Conservation (phyloP, 2,329 filamentous ascomycete genomes). For the Penicillium sp. region DNA sequence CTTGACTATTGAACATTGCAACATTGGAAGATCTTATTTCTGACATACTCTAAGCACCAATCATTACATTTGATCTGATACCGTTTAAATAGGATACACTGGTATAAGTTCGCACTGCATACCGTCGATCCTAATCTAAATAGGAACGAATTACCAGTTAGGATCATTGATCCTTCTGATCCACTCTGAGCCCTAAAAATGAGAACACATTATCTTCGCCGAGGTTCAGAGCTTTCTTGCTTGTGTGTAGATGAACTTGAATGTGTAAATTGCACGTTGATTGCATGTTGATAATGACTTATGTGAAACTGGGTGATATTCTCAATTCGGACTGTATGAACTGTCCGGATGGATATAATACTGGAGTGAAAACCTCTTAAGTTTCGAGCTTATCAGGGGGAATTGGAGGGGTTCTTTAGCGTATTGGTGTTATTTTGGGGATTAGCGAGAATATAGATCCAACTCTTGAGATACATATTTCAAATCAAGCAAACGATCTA, state of each 20-base stretch:
- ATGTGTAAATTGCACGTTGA: too few relatives aligned
- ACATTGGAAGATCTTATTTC: not conserved
- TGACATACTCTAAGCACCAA: not conserved
- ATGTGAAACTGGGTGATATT: not conserved
- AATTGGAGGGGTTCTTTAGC: not conserved
- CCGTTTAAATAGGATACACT: not conserved
- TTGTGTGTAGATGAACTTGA: not conserved
- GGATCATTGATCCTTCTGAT: not conserved
- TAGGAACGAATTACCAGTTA: not conserved
- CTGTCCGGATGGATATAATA: not conserved
- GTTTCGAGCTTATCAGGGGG: not conserved
- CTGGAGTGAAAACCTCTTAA: not conserved
- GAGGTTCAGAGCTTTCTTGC: not conserved
- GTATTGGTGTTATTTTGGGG: too few relatives aligned
- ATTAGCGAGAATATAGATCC: conserved; percentile 6
- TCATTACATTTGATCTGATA: not conserved
- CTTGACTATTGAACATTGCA: not conserved
- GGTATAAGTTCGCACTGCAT: not conserved
- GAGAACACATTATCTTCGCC: not conserved
- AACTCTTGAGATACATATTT: not conserved
- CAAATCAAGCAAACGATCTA: not conserved
- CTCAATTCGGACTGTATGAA: not conserved
- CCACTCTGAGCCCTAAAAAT: conserved; percentile 8
- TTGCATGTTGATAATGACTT: not conserved
- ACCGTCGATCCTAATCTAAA: conserved; percentile 7